Percentiles rank a stretch among this genome's conserved stretches.
These are phyloP conservation scores for Irpex sp. DNA, from an alignment of 1,284 basidiomycete species.

Conservation along the genomic window DNA sequence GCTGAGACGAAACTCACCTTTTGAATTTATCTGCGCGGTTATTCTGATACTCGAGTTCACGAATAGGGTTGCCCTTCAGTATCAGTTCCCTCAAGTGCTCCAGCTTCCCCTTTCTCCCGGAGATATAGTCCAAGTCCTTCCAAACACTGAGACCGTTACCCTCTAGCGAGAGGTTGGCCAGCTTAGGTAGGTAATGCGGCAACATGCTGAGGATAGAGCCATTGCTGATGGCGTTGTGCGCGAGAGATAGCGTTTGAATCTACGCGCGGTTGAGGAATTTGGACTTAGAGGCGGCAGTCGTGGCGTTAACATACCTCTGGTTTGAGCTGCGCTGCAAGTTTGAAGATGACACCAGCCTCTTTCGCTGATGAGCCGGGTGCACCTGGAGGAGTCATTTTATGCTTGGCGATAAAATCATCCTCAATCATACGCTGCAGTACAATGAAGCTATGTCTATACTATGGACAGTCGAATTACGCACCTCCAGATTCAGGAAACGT, in stretches of 20 bases:
- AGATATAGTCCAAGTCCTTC: conserved; percentile 66
- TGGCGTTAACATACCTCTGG: conserved; percentile 51
- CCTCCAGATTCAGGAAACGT: conserved; percentile 79
- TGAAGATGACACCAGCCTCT: conserved; percentile 82
- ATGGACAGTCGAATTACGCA: conserved; percentile 29
- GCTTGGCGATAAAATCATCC: conserved; percentile 68
- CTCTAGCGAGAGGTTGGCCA: conserved; percentile 82
- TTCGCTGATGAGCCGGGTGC: conserved; percentile 51
- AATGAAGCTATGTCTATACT: background rate
- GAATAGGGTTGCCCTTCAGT: conserved; percentile 77
- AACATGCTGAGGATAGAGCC: conserved; percentile 53
- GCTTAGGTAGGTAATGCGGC: conserved; percentile 62
- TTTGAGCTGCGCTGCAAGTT: conserved; percentile 74
- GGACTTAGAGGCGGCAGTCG: conserved; percentile 3
- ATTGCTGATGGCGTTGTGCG: conserved; percentile 48
- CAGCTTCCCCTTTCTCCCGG: conserved; percentile 57
- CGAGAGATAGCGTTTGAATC: conserved; percentile 78
- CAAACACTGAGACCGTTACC: conserved; percentile 65
- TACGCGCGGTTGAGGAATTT: conserved; percentile 25
- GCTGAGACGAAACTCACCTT: conserved; percentile 42
- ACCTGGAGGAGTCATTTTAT: conserved; percentile 68
- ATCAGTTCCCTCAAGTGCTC: conserved; percentile 72
- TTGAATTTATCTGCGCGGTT: conserved; percentile 58
- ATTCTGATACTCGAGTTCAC: conserved; percentile 56
- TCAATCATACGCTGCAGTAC: conserved; percentile 51